Evolutionary conservation across 2,329 filamentous ascomycete species (phyloP).

Genomic region (Curvularia spicifera): DNA sequence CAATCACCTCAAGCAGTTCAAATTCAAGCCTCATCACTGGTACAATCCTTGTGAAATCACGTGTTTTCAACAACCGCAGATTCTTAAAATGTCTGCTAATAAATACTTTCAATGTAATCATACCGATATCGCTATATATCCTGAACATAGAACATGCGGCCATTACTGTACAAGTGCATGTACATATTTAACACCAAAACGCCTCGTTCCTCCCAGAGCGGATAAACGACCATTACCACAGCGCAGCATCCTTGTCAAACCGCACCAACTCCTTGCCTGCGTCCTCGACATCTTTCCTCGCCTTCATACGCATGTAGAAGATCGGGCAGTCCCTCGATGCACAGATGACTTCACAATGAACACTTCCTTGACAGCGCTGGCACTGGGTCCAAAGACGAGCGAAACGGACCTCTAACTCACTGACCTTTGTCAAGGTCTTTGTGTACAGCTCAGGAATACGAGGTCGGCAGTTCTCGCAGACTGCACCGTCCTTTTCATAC

Average conservation of each 20-base stretch:
- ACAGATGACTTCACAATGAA: constrained; percentile 98
- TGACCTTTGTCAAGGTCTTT: constrained; percentile 84
- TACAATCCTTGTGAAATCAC: no score
- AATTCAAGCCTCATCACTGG: no score
- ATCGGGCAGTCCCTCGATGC: constrained; percentile 96
- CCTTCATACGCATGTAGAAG: constrained; percentile 99
- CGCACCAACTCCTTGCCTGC: constrained; percentile 85
- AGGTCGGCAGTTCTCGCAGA: constrained; percentile 84
- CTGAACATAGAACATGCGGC: not conserved
- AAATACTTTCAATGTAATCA: not conserved
- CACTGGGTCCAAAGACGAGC: constrained; percentile 96
- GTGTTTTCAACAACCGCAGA: no score
- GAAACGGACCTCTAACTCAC: constrained; percentile 91
- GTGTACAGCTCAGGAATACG: constrained; percentile 92
- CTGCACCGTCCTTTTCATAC: constrained; percentile 81
- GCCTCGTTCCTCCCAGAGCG: not conserved
- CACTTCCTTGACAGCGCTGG: constrained; percentile 94
- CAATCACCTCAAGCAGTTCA: no score
- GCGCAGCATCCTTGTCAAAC: constrained; percentile 85
- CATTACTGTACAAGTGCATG: constrained; percentile 1
- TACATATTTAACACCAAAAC: constrained; percentile 14
- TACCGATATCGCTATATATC: constrained; percentile 5
- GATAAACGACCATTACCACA: constrained; percentile 58
- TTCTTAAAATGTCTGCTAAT: not conserved
- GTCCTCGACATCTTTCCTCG: constrained; percentile 98